Conservation (phyloP, 1,284 basidiomycete species). For the Fistulinella cinereoalba region DNA sequence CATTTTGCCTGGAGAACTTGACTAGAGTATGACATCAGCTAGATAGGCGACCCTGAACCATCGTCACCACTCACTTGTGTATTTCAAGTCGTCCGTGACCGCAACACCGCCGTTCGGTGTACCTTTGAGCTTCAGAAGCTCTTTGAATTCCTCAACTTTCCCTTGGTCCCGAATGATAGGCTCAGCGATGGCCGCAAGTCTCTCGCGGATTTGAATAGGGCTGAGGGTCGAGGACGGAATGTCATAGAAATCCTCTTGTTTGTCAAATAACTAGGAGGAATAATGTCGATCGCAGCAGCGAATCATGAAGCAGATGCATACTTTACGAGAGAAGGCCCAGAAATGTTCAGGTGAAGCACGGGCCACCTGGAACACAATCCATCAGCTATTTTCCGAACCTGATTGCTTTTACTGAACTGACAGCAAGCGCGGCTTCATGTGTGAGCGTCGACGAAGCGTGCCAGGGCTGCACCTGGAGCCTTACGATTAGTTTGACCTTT, state of each 20-base stretch:
- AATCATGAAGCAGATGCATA: conserved; percentile 28
- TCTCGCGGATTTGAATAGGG: conserved; percentile 71
- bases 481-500: conserved; percentile 76
- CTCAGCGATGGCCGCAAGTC: conserved; percentile 61
- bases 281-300: neutral
- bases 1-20: conserved; percentile 89
- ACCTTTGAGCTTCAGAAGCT: conserved; percentile 62
- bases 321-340: conserved; percentile 72
- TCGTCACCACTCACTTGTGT: conserved; percentile 60
- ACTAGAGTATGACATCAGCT: conserved; percentile 42
- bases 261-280: conserved; percentile 63
- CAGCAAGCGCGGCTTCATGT: conserved; percentile 82
- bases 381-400: conserved; percentile 1
- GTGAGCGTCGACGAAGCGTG: conserved; percentile 72
- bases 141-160: conserved; percentile 51
- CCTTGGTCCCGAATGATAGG: conserved; percentile 45
- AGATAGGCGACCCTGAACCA: neutral
- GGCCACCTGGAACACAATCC: conserved; percentile 43
- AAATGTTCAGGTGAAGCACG: conserved; percentile 71
- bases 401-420: conserved; percentile 34
- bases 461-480: conserved; percentile 85
- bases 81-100: conserved; percentile 84
- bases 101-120: conserved; percentile 71
- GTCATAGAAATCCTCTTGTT: conserved; percentile 78
- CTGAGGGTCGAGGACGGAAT: conserved; percentile 69